phyloP scores from a whole-genome alignment of 768 basidiomycete genomes.

The Mycena galopus region DNA sequence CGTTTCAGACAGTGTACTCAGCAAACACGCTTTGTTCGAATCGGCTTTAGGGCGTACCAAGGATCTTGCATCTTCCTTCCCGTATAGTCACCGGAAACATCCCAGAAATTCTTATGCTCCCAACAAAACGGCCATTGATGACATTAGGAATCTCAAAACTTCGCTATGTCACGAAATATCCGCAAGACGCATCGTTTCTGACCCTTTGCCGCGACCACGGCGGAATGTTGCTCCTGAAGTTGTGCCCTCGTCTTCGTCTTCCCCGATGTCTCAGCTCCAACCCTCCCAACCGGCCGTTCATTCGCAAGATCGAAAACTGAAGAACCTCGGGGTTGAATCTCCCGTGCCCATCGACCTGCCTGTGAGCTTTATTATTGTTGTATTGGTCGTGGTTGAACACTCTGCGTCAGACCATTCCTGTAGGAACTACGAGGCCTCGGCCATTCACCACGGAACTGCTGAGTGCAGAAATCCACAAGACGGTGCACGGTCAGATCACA shows the following conservation, averaged over 20 bases:
- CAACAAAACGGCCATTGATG: slow-evolving; percentile 31
- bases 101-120: slow-evolving; percentile 21
- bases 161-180: slow-evolving; percentile 37
- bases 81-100: slow-evolving; percentile 10
- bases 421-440: slow-evolving; percentile 54
- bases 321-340: slow-evolving; percentile 5
- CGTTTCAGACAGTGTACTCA: slow-evolving; percentile 22
- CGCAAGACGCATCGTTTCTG: slow-evolving; percentile 49
- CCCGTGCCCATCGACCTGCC: background rate
- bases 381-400: background rate
- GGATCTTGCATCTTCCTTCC: background rate
- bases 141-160: slow-evolving; percentile 41
- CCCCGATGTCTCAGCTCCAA: background rate
- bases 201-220: slow-evolving; percentile 41
- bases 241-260: background rate
- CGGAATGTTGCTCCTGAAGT: slow-evolving; percentile 8
- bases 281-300: background rate
- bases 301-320: background rate
- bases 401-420: slow-evolving; percentile 32
- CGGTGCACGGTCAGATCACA: slow-evolving; percentile 60
- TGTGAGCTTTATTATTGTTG: slow-evolving; percentile 18
- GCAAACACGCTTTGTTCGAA: slow-evolving; percentile 33
- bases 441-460: slow-evolving; percentile 54
- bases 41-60: slow-evolving; percentile 19
- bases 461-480: slow-evolving; percentile 59